Evolutionary conservation across 164 flowering plant species (phyloP).

Genomic region (Vitis cinerea): DNA sequence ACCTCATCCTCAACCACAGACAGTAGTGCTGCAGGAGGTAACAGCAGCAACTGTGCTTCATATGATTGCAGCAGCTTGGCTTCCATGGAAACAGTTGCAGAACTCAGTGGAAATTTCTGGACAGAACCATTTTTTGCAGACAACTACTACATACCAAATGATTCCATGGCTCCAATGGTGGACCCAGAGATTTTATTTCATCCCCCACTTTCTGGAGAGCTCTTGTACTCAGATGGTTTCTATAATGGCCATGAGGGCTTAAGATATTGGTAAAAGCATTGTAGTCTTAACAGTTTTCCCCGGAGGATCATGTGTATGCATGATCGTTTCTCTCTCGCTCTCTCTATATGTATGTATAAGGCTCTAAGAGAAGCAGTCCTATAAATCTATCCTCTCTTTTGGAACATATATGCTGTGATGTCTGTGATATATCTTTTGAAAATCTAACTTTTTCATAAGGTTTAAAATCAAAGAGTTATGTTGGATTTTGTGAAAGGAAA

Average conservation of each 20-base stretch:
- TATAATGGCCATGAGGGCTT: not conserved
- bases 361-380: too few relatives aligned
- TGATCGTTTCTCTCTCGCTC: not conserved
- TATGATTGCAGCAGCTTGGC: not conserved
- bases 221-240: not conserved
- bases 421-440: too few relatives aligned
- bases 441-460: too few relatives aligned
- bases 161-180: not conserved
- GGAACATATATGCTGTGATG: too few relatives aligned
- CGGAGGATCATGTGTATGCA: not conserved
- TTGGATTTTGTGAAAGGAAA: too few relatives aligned
- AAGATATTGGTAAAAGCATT: not conserved
- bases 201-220: not conserved
- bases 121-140: constrained; percentile 24
- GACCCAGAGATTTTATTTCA: constrained; percentile 2
- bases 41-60: not conserved
- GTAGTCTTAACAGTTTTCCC: too few relatives aligned
- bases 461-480: too few relatives aligned
- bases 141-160: constrained; percentile 6
- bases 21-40: not conserved
- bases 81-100: constrained; percentile 1
- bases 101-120: constrained; percentile 21
- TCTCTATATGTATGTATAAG: too few relatives aligned
- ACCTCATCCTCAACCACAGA: constrained; percentile 3
- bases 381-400: too few relatives aligned